Evolutionary conservation across 805 yeast genomes (phyloP), one percentile per base, ranked within the genome.

Genomic region (Sugiyamaella boreocaroliniensis): DNA sequence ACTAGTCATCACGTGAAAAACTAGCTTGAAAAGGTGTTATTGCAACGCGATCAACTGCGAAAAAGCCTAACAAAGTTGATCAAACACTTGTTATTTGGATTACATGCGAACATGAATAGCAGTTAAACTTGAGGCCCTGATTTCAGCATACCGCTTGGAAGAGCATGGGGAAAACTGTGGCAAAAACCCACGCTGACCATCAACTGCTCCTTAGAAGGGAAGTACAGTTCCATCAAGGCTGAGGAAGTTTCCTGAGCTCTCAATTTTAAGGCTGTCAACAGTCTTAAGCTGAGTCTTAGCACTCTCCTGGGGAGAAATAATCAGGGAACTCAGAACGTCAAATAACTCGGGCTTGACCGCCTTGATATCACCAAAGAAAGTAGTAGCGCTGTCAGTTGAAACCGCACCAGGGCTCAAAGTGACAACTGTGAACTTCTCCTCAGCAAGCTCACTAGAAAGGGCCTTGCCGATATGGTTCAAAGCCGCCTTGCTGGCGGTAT

Each of bases 341-440:
- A 29, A 51, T 42, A 46, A 18, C 15, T 45, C 51, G 11, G 45
- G 34, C 19, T 46, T n/a, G 52, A 45, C 15, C 45, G 29, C 41
- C 47, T 49, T 26, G 34, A 45, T 4, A 15, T 26, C 37, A 14
- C 14, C 47, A 7, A 37, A 45, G n/a, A 18, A 55, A 16, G 15
- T 40, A 2, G 32, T 51, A 4, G 64, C 67, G 68, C 67, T 64
- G 45, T 72, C 75, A 40, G 71, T 68, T 10, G 50, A 11, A 14
- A 74, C 75, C 10, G 62, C 29, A 42, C 77, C 76, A 1, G 78
- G 78, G 49, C 71, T 72, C 14, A 71, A 10, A 10, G 71, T 56
- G 16, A 70, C 56, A 43, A 67, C 61, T 9, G 59, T 64, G 51
- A 63, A 68, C 1, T 62, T 66, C 37, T 66, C 63, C 1, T 43